A percentile compares a stretch with the other conserved stretches of the same genome.
These are phyloP conservation scores for Exophiala sideris DNA, from an alignment of 2,329 filamentous ascomycete species.

Conservation along the genomic window DNA sequence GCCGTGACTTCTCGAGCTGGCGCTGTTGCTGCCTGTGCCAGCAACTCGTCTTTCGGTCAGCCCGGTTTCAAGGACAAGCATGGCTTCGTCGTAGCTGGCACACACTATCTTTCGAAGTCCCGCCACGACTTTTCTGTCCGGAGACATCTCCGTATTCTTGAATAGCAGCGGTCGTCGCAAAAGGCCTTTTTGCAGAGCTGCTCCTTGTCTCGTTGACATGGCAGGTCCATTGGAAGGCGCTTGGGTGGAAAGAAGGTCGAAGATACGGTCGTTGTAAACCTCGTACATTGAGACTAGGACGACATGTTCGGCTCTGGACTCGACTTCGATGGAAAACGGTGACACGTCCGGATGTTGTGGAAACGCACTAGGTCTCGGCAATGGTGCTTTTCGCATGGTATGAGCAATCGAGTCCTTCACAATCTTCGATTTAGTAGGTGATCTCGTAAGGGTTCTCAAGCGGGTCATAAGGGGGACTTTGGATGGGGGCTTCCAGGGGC, in stretches of 20 bases:
- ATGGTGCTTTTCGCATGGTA: slow-evolving; percentile 57
- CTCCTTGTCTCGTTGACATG: slow-evolving; percentile 41
- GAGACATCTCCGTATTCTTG: slow-evolving; percentile 83
- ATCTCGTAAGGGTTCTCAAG: slow-evolving; percentile 27
- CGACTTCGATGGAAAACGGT: slow-evolving; percentile 63
- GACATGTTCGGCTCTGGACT: slow-evolving; percentile 73
- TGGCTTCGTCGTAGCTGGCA: slow-evolving; percentile 72
- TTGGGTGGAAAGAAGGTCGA: slow-evolving; percentile 72
- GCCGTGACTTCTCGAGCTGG: slow-evolving; percentile 86
- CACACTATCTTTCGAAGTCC: slow-evolving; percentile 89
- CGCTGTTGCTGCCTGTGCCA: slow-evolving; percentile 88
- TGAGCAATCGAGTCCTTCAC: slow-evolving; percentile 53
- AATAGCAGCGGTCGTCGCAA: slow-evolving; percentile 81
- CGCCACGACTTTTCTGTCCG: slow-evolving; percentile 90
- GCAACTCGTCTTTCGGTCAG: slow-evolving; percentile 82
- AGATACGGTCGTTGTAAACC: slow-evolving; percentile 97
- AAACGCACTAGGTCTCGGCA: slow-evolving; percentile 67
- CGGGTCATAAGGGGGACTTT: slow-evolving; percentile 35
- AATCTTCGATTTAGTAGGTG: slow-evolving; percentile 32
- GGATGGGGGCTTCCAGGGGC: slow-evolving; percentile 22
- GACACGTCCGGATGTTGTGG: slow-evolving; percentile 73
- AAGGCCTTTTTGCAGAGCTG: slow-evolving; percentile 60
- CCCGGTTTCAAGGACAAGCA: slow-evolving; percentile 86
- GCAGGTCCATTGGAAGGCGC: slow-evolving; percentile 40
- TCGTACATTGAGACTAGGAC: slow-evolving; percentile 97